Evolutionary conservation across 306 rosid genomes (phyloP).

Genomic region (Inga leiocalycina): DNA sequence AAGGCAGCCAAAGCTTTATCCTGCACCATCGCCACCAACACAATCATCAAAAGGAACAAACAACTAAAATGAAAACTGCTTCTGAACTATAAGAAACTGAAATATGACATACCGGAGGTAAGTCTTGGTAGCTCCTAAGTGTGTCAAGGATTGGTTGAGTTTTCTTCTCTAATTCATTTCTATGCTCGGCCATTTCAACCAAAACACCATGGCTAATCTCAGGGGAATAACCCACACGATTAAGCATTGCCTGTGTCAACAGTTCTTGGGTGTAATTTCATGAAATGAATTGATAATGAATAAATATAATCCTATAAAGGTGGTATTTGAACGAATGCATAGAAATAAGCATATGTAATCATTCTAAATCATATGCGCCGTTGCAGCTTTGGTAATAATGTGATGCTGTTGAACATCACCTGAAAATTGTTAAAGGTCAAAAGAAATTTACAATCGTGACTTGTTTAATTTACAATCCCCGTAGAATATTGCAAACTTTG

Average conservation of each 20-base stretch:
- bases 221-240: constrained; percentile 80
- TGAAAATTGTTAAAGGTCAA: not conserved
- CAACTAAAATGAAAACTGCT: not conserved
- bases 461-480: not conserved
- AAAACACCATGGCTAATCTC: constrained; percentile 84
- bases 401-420: not conserved
- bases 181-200: constrained; percentile 87
- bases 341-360: constrained; percentile 4
- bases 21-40: constrained; percentile 47
- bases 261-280: constrained; percentile 7
- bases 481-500: not conserved
- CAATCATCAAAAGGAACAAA: constrained; percentile 19
- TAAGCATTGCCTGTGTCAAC: constrained; percentile 72
- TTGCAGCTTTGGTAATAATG: not conserved
- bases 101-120: constrained; percentile 74
- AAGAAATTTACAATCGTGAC: not conserved
- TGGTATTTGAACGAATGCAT: not conserved
- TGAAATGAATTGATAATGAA: constrained; percentile 11
- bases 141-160: constrained; percentile 93
- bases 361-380: not conserved
- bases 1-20: constrained; percentile 97
- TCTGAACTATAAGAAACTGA: constrained; percentile 6
- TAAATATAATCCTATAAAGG: not conserved
- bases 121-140: constrained; percentile 89
- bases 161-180: constrained; percentile 90